Percentiles rank a stretch among this genome's conserved stretches.
These are phyloP conservation scores for Epichloe glyceriae DNA, from an alignment of 2,329 filamentous ascomycete species.

Conservation along the genomic window DNA sequence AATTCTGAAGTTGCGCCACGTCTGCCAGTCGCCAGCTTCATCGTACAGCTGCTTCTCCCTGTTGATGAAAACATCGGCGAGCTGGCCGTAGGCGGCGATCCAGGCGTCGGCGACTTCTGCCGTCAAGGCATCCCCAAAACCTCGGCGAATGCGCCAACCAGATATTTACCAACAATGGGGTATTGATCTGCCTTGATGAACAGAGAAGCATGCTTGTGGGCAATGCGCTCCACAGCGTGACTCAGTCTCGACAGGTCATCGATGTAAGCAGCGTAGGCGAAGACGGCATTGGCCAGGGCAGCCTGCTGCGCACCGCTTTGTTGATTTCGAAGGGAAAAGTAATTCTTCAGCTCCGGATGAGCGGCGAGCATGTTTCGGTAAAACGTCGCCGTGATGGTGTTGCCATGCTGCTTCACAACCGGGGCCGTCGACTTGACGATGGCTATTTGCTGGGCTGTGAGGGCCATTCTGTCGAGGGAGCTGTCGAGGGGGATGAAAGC, in stretches of 20 bases:
- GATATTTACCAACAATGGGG: slow-evolving; percentile 52
- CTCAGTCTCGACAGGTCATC: slow-evolving; percentile 51
- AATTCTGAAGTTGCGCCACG: slow-evolving; percentile 43
- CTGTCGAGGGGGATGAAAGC: background rate
- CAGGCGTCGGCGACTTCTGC: slow-evolving; percentile 56
- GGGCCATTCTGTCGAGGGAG: slow-evolving; percentile 23
- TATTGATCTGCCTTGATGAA: slow-evolving; percentile 59
- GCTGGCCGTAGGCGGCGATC: slow-evolving; percentile 56
- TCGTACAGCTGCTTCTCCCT: slow-evolving; percentile 52
- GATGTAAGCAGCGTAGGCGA: slow-evolving; percentile 61
- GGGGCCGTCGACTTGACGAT: slow-evolving; percentile 70
- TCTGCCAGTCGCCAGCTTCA: slow-evolving; percentile 27
- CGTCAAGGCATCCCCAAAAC: slow-evolving; percentile 55
- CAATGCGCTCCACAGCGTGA: slow-evolving; percentile 52
- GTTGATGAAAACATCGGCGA: slow-evolving; percentile 58
- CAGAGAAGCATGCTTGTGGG: slow-evolving; percentile 64
- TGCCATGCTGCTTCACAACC: slow-evolving; percentile 55
- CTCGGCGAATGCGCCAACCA: slow-evolving; percentile 53
- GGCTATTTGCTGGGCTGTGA: slow-evolving; percentile 51
- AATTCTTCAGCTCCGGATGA: slow-evolving; percentile 51
- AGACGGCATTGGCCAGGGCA: slow-evolving; percentile 56
- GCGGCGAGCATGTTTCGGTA: slow-evolving; percentile 55
- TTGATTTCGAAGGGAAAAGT: slow-evolving; percentile 63
- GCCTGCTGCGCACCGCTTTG: slow-evolving; percentile 51
- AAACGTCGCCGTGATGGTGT: slow-evolving; percentile 56